phyloP scores from a whole-genome alignment of 495 filamentous ascomycete genomes.

The Aspergillus ellipticus region DNA sequence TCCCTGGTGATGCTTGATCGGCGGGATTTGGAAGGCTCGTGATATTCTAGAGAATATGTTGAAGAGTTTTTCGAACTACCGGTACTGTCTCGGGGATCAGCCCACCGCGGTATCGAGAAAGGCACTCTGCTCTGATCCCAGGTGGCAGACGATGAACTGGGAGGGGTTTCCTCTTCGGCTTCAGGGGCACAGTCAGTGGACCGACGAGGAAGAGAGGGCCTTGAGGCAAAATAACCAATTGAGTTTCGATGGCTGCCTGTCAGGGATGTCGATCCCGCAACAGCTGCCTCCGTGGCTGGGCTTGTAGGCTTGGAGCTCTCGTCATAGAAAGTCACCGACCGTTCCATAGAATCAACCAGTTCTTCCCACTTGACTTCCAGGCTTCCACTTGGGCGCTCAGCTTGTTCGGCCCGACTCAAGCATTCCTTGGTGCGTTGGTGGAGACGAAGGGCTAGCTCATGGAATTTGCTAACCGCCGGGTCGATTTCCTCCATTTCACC shows the following conservation, averaged over 20 bases:
- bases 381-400: slow-evolving; percentile 57
- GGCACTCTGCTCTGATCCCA: slow-evolving; percentile 47
- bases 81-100: slow-evolving; percentile 45
- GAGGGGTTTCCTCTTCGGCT: slow-evolving; percentile 45
- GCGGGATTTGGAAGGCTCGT: slow-evolving; percentile 38
- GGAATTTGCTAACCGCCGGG: slow-evolving; percentile 56
- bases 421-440: slow-evolving; percentile 72
- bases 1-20: slow-evolving; percentile 44
- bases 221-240: slow-evolving; percentile 40
- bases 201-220: slow-evolving; percentile 38
- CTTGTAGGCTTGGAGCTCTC: slow-evolving; percentile 37
- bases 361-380: slow-evolving; percentile 68
- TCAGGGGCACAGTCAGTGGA: slow-evolving; percentile 41
- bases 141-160: slow-evolving; percentile 49
- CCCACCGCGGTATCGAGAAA: slow-evolving; percentile 41
- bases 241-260: slow-evolving; percentile 40
- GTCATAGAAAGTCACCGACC: slow-evolving; percentile 48
- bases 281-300: slow-evolving; percentile 38
- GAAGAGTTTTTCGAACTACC: slow-evolving; percentile 48
- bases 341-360: slow-evolving; percentile 63
- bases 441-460: slow-evolving; percentile 67
- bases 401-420: slow-evolving; percentile 65
- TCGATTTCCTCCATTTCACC: slow-evolving; percentile 38
- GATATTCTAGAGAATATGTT: slow-evolving; percentile 43
- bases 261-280: slow-evolving; percentile 33